These are phyloP conservation scores for Leccinum rimulosum DNA, from an alignment of 768 basidiomycete genomes.

Conservation along the genomic window DNA sequence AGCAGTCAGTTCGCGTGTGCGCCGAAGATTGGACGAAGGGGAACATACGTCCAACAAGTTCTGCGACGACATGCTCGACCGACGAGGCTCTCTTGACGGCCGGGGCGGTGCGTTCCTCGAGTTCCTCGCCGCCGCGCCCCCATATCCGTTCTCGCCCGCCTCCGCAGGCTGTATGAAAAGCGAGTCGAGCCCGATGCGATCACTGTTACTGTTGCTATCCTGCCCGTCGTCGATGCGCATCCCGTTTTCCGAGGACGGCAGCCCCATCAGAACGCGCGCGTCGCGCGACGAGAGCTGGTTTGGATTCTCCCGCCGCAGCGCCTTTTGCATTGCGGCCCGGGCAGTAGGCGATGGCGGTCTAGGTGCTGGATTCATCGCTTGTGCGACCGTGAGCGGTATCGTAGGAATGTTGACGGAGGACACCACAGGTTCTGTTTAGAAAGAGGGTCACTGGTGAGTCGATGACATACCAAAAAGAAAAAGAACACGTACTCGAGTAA, in stretches of 20 bases:
- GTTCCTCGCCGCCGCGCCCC: slow-evolving; percentile 13
- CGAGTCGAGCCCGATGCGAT: slow-evolving; percentile 51
- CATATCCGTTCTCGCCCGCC: slow-evolving; percentile 13
- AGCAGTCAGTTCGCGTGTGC: not conserved
- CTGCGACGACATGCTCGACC: slow-evolving; percentile 34
- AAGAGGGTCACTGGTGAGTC: not conserved
- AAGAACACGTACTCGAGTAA: slow-evolving; percentile 69
- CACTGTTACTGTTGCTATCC: slow-evolving; percentile 33
- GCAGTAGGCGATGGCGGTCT: slow-evolving; percentile 90
- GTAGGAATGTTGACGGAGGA: slow-evolving; percentile 97
- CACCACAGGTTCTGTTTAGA: slow-evolving; percentile 74
- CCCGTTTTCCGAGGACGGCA: slow-evolving; percentile 33
- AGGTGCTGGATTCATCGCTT: slow-evolving; percentile 94
- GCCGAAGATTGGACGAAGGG: not conserved
- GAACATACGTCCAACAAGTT: slow-evolving; percentile 18
- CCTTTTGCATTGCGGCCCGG: slow-evolving; percentile 84
- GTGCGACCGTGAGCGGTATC: slow-evolving; percentile 90
- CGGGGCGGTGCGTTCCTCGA: slow-evolving; percentile 50
- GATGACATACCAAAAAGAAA: not conserved
- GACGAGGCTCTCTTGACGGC: slow-evolving; percentile 64
- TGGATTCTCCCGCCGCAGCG: slow-evolving; percentile 80
- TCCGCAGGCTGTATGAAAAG: slow-evolving; percentile 47
- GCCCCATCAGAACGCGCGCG: slow-evolving; percentile 71
- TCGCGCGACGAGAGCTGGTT: slow-evolving; percentile 79
- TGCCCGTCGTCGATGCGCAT: slow-evolving; percentile 19